A percentile compares a stretch with the other conserved stretches of the same genome.
phyloP scores from a whole-genome alignment of 2,329 filamentous ascomycete species.

The Exophiala oligosperma region DNA sequence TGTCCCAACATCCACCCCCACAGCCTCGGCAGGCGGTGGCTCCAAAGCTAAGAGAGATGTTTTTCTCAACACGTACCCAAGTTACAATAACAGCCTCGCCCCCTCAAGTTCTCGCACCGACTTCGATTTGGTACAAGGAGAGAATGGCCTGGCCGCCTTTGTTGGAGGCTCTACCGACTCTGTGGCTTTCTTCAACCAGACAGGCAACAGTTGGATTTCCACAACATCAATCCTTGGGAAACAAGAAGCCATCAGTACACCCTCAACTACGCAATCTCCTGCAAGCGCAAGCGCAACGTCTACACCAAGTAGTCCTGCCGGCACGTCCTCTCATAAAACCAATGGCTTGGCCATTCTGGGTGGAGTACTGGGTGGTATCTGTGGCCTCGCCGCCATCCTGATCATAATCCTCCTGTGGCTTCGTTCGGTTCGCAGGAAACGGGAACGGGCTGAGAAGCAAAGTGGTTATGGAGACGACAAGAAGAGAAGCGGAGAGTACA shows the following conservation, averaged over 20 bases:
- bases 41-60: slow-evolving; percentile 53
- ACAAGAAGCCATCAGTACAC: slow-evolving; percentile 34
- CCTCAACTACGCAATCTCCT: slow-evolving; percentile 31
- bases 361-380: slow-evolving; percentile 77
- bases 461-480: slow-evolving; percentile 55
- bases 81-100: slow-evolving; percentile 74
- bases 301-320: slow-evolving; percentile 35
- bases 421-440: slow-evolving; percentile 58
- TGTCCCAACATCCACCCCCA: slow-evolving; percentile 33
- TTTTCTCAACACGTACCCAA: slow-evolving; percentile 67
- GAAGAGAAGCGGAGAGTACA: slow-evolving; percentile 45
- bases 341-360: slow-evolving; percentile 67
- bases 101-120: slow-evolving; percentile 64
- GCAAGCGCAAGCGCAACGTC: slow-evolving; percentile 32
- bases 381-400: slow-evolving; percentile 71
- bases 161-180: slow-evolving; percentile 71
- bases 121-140: slow-evolving; percentile 70
- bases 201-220: slow-evolving; percentile 76
- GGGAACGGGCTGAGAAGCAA: slow-evolving; percentile 47
- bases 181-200: slow-evolving; percentile 74
- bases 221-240: slow-evolving; percentile 62
- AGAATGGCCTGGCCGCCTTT: slow-evolving; percentile 68
- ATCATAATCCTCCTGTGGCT: slow-evolving; percentile 70
- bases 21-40: slow-evolving; percentile 29
- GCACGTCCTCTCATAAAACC: slow-evolving; percentile 35